A percentile compares a stretch with the other conserved stretches of the same genome.
Conservation (phyloP, 306 rosid genomes). For the Comarum palustre region DNA sequence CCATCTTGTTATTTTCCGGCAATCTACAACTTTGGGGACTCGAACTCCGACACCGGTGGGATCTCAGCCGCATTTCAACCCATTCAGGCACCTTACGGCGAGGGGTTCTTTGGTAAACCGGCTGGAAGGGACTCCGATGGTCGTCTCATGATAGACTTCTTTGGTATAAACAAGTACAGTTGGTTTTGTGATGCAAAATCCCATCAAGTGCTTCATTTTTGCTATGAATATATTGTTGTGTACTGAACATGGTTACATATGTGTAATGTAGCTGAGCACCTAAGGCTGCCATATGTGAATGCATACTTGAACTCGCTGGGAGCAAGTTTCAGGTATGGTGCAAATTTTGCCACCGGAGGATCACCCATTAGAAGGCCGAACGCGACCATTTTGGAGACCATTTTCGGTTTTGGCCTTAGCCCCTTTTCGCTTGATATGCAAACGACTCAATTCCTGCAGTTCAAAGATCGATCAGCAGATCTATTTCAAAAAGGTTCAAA, state of each 20-base stretch:
- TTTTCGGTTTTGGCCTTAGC: conserved; percentile 65
- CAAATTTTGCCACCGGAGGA: conserved; percentile 94
- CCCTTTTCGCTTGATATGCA: conserved; percentile 86
- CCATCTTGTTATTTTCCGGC: conserved; percentile 68
- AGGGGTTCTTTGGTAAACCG: conserved; percentile 61
- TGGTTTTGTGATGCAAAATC: background rate
- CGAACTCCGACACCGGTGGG: conserved; percentile 93
- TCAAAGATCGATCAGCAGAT: conserved; percentile 60
- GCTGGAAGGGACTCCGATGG: conserved; percentile 81
- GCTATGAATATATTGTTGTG: too few species aligned
- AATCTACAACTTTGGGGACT: conserved; percentile 90
- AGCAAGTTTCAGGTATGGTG: conserved; percentile 73
- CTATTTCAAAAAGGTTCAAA: conserved; percentile 63
- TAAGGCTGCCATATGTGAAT: conserved; percentile 69
- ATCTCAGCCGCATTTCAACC: conserved; percentile 82
- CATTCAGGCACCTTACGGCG: conserved; percentile 65
- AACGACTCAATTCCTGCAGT: conserved; percentile 54
- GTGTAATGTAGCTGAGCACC: conserved; percentile 55
- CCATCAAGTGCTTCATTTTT: background rate
- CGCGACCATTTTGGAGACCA: conserved; percentile 47
- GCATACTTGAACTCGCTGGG: conserved; percentile 91
- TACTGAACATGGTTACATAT: background rate
- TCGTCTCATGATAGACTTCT: conserved; percentile 79
- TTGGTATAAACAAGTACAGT: conserved; percentile 38
- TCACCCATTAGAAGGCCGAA: conserved; percentile 78